Base-by-base conservation (phyloP, 768 basidiomycete species). In the Boletus edulis region DNA sequence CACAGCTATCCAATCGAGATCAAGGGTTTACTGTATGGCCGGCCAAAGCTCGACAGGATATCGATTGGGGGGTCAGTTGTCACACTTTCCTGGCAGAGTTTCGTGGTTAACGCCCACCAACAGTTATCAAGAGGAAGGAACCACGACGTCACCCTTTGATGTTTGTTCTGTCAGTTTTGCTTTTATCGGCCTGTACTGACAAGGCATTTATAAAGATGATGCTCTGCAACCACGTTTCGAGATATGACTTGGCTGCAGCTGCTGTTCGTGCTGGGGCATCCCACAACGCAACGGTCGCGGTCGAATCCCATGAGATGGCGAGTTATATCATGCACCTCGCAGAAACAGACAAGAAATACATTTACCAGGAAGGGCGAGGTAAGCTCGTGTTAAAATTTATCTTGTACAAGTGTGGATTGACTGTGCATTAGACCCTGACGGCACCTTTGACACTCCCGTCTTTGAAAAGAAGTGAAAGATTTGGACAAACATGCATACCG, bases 101-200 rank as follows among this genome's bases (percentile, higher is more conserved):
- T 15, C 31, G 3, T 46, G 47, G 47, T 12, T 54, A 17, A 54
- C 53, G 34, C 24, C 45, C 12, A 37, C 42, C 9, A 57, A 58
- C 43, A 73, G 76, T 27, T 88, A 87, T 63, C 73, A 72, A 35
- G 88, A 89, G 66, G 87, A 89, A 70, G 86, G 89, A 14, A 89
- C 87, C 1, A 91, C 90, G n/a, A 92, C 90, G 22, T 86, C 87
- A 10, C 87, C 88, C 17, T 90, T 89, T 57, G 86, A 88, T 63
- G 84, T 84, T 57, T 58, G 81, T 72, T 20, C 51, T 35, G 17
- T 41, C 12, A 0, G 4, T n/a, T n/a, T 40, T 42, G 13, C 22
- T 18, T 40, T 50, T 22, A 22, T 52, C 17, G 34, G 10, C 1
- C n/a, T 12, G 2, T 43, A 32, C 56, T 58, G 35, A 59, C 38